Percentiles rank a stretch among this genome's conserved stretches.
These are phyloP conservation scores for Monilinia vaccinii-corymbosi DNA, from an alignment of 2,329 filamentous ascomycete species.

Conservation along the genomic window DNA sequence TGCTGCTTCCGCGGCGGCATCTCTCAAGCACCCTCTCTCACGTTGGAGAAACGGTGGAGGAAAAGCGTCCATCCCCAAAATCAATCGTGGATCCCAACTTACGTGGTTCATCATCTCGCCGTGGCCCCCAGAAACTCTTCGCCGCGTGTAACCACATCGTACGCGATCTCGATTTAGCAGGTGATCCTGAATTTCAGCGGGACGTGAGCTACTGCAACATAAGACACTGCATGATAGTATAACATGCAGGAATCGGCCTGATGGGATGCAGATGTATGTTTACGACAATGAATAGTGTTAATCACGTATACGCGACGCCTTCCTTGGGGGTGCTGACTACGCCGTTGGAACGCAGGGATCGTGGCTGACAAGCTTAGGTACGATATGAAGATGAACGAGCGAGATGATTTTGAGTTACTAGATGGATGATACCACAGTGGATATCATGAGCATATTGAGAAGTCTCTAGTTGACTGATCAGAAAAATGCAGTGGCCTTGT, in stretches of 20 bases:
- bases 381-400: too few relatives aligned
- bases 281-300: not conserved
- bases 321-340: not conserved
- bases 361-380: not conserved
- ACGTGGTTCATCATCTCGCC: not conserved
- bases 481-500: not conserved
- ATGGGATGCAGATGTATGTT: not conserved
- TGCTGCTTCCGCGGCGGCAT: slow-evolving; percentile 1
- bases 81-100: not conserved
- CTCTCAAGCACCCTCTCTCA: not conserved
- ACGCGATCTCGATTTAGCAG: not conserved
- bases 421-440: too few relatives aligned
- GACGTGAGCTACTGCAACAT: not conserved
- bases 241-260: not conserved
- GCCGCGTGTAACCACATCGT: not conserved
- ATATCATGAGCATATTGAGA: too few relatives aligned
- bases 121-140: not conserved
- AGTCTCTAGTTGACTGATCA: not conserved
- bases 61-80: not conserved
- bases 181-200: not conserved
- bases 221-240: not conserved
- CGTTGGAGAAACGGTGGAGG: not conserved
- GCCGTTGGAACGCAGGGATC: not conserved
- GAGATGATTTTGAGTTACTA: not conserved
- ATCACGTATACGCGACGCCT: not conserved